Conservation (phyloP, 2,329 filamentous ascomycete species). For the Shiraia sp. region DNA sequence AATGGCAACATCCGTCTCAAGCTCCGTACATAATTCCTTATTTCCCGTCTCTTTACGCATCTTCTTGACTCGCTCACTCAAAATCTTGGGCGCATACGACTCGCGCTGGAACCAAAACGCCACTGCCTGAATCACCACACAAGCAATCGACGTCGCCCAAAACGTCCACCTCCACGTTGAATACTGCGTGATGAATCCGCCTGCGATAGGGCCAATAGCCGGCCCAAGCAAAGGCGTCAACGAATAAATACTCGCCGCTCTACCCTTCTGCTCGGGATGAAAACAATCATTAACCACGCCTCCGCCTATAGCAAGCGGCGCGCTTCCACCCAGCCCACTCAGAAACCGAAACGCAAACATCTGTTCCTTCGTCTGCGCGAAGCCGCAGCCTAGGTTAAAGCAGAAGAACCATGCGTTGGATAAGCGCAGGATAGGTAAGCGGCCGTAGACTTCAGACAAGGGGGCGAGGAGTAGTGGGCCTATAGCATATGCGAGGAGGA, state of each 20-base stretch:
- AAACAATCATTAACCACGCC: slow-evolving; percentile 59
- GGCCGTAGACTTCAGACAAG: slow-evolving; percentile 45
- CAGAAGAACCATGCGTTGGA: slow-evolving; percentile 45
- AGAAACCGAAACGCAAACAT: slow-evolving; percentile 45
- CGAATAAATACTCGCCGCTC: slow-evolving; percentile 65
- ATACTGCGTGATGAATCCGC: slow-evolving; percentile 66
- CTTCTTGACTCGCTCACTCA: slow-evolving; percentile 60
- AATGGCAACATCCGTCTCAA: slow-evolving; percentile 46
- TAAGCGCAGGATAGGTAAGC: slow-evolving; percentile 42
- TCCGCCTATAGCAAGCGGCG: slow-evolving; percentile 45
- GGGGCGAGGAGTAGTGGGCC: slow-evolving; percentile 45
- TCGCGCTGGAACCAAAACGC: slow-evolving; percentile 67
- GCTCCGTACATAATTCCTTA: slow-evolving; percentile 59
- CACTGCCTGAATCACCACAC: slow-evolving; percentile 62
- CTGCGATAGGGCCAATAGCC: slow-evolving; percentile 66
- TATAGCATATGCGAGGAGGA: slow-evolving; percentile 46
- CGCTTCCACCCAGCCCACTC: slow-evolving; percentile 43
- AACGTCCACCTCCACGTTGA: slow-evolving; percentile 76
- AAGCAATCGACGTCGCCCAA: slow-evolving; percentile 66
- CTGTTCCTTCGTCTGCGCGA: slow-evolving; percentile 39
- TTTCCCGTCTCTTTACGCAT: slow-evolving; percentile 65
- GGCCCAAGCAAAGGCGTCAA: slow-evolving; percentile 68
- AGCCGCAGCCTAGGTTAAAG: slow-evolving; percentile 47
- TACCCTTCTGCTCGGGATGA: slow-evolving; percentile 64
- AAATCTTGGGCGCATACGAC: slow-evolving; percentile 67